Conservation (phyloP, 2,329 filamentous ascomycete species). For the Colletotrichum tabaci region DNA sequence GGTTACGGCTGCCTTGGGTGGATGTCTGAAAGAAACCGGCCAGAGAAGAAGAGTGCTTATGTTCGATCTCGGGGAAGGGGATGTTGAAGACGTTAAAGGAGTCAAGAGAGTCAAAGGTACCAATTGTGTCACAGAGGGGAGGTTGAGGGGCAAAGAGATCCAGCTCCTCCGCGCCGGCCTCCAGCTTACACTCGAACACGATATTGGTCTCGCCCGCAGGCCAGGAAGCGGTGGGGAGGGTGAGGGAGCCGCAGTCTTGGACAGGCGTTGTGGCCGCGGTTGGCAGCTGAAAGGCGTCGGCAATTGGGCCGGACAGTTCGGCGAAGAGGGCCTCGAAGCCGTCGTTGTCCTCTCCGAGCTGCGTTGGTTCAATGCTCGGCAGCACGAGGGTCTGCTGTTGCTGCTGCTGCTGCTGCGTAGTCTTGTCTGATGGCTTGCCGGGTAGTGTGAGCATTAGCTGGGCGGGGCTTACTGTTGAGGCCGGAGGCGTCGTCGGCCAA, state of each 20-base stretch:
- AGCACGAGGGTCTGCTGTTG: background rate
- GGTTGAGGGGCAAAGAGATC: background rate
- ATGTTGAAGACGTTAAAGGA: background rate
- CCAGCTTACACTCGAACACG: background rate
- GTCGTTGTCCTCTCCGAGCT: background rate
- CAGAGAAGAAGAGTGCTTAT: background rate
- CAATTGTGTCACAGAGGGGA: background rate
- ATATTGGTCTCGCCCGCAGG: background rate
- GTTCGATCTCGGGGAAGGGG: background rate
- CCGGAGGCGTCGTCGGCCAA: background rate
- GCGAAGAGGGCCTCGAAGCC: background rate
- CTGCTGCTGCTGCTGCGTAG: background rate
- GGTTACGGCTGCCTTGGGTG: background rate
- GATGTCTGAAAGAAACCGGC: background rate
- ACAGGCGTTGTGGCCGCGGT: constrained; percentile 1
- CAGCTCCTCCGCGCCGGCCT: background rate
- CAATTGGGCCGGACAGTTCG: background rate
- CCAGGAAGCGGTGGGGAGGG: constrained; percentile 5
- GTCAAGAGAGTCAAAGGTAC: background rate
- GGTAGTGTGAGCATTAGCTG: constrained; percentile 1
- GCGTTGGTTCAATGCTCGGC: constrained; percentile 1
- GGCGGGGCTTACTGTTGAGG: background rate
- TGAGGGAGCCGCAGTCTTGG: background rate
- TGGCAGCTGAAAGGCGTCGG: constrained; percentile 5
- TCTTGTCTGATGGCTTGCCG: background rate